Evolutionary conservation across 805 yeast species (phyloP).

Genomic region (Candida sithepensis): DNA sequence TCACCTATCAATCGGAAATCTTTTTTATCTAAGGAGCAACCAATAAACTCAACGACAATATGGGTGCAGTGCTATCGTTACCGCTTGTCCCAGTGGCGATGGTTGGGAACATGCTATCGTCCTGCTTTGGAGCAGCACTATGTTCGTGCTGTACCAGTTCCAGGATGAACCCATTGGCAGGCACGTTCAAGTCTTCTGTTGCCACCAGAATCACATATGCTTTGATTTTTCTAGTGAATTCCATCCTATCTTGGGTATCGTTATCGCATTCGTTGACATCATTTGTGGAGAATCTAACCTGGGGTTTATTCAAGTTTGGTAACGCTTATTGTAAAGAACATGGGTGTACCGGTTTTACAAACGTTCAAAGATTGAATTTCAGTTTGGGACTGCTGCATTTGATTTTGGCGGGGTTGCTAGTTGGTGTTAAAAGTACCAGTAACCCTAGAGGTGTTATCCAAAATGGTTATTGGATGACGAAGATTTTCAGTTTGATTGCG

Average conservation of each 20-base stretch:
- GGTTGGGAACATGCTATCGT: slow-evolving; percentile 60
- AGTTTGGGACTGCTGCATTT: slow-evolving; percentile 82
- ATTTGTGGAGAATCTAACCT: slow-evolving; percentile 66
- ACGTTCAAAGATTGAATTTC: slow-evolving; percentile 89
- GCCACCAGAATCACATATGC: slow-evolving; percentile 90
- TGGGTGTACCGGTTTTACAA: slow-evolving; percentile 83
- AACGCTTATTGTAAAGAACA: slow-evolving; percentile 67
- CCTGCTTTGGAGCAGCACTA: slow-evolving; percentile 79
- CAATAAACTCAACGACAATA: slow-evolving; percentile 17
- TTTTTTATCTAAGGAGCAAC: background rate
- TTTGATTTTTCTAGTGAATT: slow-evolving; percentile 66
- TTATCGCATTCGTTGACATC: slow-evolving; percentile 74
- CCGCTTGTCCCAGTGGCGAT: slow-evolving; percentile 59
- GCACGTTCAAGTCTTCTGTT: slow-evolving; percentile 59
- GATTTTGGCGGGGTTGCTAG: slow-evolving; percentile 58
- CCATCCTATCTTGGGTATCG: slow-evolving; percentile 88
- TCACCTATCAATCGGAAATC: no score
- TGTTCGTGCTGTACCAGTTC: slow-evolving; percentile 55
- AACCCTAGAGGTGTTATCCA: slow-evolving; percentile 81
- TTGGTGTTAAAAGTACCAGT: slow-evolving; percentile 72
- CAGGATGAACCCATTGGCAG: slow-evolving; percentile 35
- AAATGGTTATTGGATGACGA: slow-evolving; percentile 88
- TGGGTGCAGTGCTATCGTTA: slow-evolving; percentile 71
- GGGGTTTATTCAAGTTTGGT: slow-evolving; percentile 62
- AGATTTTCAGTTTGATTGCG: slow-evolving; percentile 55